A percentile compares a stretch with the other conserved stretches of the same genome.
Evolutionary conservation across 2,329 filamentous ascomycete species (phyloP).

Genomic region (Zopfia rhizophila): DNA sequence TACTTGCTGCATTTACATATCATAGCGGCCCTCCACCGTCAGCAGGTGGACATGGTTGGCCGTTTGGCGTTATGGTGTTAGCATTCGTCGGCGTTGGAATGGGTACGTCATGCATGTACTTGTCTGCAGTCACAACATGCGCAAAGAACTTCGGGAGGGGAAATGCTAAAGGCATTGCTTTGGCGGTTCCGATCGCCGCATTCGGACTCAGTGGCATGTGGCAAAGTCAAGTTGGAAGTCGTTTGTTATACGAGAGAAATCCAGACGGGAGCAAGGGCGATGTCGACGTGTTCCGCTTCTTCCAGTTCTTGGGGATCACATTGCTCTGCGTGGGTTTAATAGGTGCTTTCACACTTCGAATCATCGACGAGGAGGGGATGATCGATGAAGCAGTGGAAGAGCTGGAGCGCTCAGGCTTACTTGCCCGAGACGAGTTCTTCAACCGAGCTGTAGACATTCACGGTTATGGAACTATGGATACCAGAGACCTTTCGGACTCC

Average conservation of each 20-base stretch:
- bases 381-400: slow-evolving; percentile 92
- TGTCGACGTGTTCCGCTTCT: slow-evolving; percentile 83
- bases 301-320: slow-evolving; percentile 82
- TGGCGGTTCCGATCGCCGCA: slow-evolving; percentile 89
- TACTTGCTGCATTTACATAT: slow-evolving; percentile 84
- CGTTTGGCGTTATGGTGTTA: slow-evolving; percentile 84
- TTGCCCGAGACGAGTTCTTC: slow-evolving; percentile 80
- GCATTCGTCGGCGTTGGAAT: slow-evolving; percentile 86
- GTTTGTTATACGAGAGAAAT: slow-evolving; percentile 75
- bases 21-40: slow-evolving; percentile 65
- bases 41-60: slow-evolving; percentile 67
- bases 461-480: slow-evolving; percentile 72
- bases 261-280: slow-evolving; percentile 70
- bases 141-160: slow-evolving; percentile 98
- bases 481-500: slow-evolving; percentile 58
- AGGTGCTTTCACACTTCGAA: slow-evolving; percentile 77
- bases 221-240: slow-evolving; percentile 87
- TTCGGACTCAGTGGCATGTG: slow-evolving; percentile 97
- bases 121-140: slow-evolving; percentile 90
- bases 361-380: slow-evolving; percentile 86
- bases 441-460: slow-evolving; percentile 63
- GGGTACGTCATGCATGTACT: slow-evolving; percentile 88
- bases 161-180: slow-evolving; percentile 85
- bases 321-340: slow-evolving; percentile 76
- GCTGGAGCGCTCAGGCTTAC: slow-evolving; percentile 85